Evolutionary conservation across 306 rosid genomes (phyloP).

Genomic region (Mimosa bimucronata): DNA sequence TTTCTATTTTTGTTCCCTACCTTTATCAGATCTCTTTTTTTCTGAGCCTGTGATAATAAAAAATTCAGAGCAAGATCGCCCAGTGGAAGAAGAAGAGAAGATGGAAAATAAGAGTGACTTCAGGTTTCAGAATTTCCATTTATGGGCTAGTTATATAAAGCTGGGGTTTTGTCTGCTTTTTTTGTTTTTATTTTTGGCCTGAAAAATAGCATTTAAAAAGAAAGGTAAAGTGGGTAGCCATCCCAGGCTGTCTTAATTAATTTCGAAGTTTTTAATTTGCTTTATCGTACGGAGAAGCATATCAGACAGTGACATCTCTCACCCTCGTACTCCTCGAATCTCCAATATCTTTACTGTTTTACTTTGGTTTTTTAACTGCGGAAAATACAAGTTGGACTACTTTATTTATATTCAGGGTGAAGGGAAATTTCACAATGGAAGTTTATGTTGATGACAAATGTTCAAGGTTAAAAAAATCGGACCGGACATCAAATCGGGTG

Average conservation of each 20-base stretch:
- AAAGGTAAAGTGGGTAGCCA: neutral
- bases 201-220: neutral
- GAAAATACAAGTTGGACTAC: no score
- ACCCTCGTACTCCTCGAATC: slow-evolving; percentile 23
- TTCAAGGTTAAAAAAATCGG: no score
- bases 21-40: neutral
- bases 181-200: no score
- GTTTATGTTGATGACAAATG: no score
- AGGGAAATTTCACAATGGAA: no score
- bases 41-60: neutral
- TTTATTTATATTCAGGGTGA: no score
- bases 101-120: neutral
- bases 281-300: neutral
- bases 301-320: neutral
- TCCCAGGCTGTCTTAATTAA: neutral
- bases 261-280: neutral
- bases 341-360: neutral
- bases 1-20: neutral
- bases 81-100: neutral
- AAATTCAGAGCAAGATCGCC: neutral
- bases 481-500: no score
- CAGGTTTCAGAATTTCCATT: neutral
- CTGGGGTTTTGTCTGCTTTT: neutral
- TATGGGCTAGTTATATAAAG: neutral
- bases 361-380: neutral